phyloP scores from a whole-genome alignment of 352 stramenopile species.

The Globisporangium apiculatum region DNA sequence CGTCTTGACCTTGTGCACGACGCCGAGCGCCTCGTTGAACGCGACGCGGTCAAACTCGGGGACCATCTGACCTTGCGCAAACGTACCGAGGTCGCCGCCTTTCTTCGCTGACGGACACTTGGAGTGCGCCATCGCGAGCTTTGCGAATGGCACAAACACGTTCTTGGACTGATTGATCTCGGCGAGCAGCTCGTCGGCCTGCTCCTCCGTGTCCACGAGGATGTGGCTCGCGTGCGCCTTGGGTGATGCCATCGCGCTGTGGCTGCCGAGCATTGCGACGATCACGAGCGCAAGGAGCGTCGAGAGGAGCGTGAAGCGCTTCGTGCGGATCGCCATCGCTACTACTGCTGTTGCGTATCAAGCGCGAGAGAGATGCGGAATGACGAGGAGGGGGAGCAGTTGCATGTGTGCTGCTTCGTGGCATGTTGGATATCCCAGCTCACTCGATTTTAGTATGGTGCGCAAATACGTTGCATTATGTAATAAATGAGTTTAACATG shows the following conservation, averaged over 20 bases:
- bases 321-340: constrained; percentile 4
- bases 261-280: constrained; percentile 8
- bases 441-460: neutral
- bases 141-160: constrained; percentile 49
- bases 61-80: constrained; percentile 72
- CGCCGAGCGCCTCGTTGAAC: constrained; percentile 60
- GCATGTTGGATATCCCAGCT: neutral
- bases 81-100: constrained; percentile 63
- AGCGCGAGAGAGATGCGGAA: neutral
- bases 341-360: neutral
- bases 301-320: constrained; percentile 12
- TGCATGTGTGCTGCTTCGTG: neutral
- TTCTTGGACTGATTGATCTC: constrained; percentile 42
- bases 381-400: neutral
- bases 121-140: constrained; percentile 64
- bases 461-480: neutral
- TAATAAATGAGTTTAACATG: neutral
- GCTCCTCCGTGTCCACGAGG: constrained; percentile 60
- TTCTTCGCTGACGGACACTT: constrained; percentile 61
- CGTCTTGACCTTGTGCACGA: constrained; percentile 80
- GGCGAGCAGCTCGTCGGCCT: constrained; percentile 51
- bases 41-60: constrained; percentile 66
- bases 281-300: constrained; percentile 6
- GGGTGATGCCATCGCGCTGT: neutral
- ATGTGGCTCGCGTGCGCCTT: constrained; percentile 76